Conservation (phyloP, 2,329 filamentous ascomycete species). For the Calonectria hawksworthii region DNA sequence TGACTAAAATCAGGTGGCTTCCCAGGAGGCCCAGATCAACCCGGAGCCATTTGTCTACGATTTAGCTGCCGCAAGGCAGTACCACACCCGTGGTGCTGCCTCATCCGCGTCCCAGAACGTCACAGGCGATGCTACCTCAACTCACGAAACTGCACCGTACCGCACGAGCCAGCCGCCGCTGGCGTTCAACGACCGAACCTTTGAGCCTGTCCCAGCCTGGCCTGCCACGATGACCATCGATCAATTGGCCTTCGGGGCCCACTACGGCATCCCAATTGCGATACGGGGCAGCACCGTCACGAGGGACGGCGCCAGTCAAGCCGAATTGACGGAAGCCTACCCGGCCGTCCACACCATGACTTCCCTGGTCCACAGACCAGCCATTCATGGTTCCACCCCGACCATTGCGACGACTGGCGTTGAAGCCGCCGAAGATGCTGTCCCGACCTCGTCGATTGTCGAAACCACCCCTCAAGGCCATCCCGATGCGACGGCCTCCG, state of each 20-base stretch:
- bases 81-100: slow-evolving; percentile 44
- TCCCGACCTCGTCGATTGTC: neutral
- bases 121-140: neutral
- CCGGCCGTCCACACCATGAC: slow-evolving; percentile 23
- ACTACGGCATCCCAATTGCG: slow-evolving; percentile 26
- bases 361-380: neutral
- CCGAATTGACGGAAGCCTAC: slow-evolving; percentile 46
- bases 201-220: slow-evolving; percentile 45
- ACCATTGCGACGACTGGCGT: slow-evolving; percentile 31
- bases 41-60: slow-evolving; percentile 46
- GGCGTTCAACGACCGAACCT: slow-evolving; percentile 44
- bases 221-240: slow-evolving; percentile 44
- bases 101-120: slow-evolving; percentile 17
- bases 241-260: slow-evolving; percentile 33
- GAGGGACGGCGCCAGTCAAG: slow-evolving; percentile 41
- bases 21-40: slow-evolving; percentile 49
- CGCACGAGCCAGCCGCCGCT: slow-evolving; percentile 26
- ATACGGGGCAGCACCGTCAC: neutral
- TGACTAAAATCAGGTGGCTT: slow-evolving; percentile 46
- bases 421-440: slow-evolving; percentile 27
- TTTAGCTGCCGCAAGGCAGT: slow-evolving; percentile 49
- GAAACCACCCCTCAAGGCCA: neutral
- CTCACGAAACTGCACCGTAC: slow-evolving; percentile 35
- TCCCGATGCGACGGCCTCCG: neutral
- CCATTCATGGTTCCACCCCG: neutral